Base-by-base conservation (phyloP, 2,329 filamentous ascomycete species). In the Epichloe gansuensis region DNA sequence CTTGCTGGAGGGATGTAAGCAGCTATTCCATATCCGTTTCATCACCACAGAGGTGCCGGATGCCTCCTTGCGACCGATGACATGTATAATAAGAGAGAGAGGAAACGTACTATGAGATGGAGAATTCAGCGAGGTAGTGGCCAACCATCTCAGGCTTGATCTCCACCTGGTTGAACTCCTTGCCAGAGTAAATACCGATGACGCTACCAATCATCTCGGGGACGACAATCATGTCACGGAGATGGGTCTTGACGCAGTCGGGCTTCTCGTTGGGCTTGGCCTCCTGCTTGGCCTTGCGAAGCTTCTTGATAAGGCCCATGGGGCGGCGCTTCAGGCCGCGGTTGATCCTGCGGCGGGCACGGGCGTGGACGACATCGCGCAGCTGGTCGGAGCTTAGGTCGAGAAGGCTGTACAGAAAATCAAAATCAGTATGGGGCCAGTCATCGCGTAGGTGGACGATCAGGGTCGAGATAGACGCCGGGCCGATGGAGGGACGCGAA, bases 61-160 rank as follows among this genome's bases (percentile, higher is more conserved):
- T 31, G 31, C 8, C 31, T 8, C 31, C 31, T 31, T 31, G 31
- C 31, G 31, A 31, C 31, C 2, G 3, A 31, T 8, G 9, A 31
- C 4, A 31, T 31, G 31, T 9, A 11, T 31, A 8, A 31, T 8
- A 13, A 15, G 15, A 7, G 1, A 35, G 5, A 47, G 11, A 47
- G 12, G 9, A 15, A 25, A 89, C 88, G 67, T 87, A 95, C 89
- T 98, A 98, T 80, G 91, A 93, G 80, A 98, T 98, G 64, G 90
- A 96, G 84, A 98, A 98, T 79, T 98, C 93, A 70, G 81, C 93
- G 63, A 98, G 82, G 82, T 96, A 96, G 82, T 97, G 91, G 74
- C 93, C 93, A 75, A 98, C 93, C 93, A 98, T 98, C 83, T 98
- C 93, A 67, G 93, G 93, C 85, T 96, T 96, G 80, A 98, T 93